Percentiles rank a stretch among this genome's conserved stretches.
Evolutionary conservation across 345 rosid genomes (phyloP).

Genomic region (Litchi chinensis): DNA sequence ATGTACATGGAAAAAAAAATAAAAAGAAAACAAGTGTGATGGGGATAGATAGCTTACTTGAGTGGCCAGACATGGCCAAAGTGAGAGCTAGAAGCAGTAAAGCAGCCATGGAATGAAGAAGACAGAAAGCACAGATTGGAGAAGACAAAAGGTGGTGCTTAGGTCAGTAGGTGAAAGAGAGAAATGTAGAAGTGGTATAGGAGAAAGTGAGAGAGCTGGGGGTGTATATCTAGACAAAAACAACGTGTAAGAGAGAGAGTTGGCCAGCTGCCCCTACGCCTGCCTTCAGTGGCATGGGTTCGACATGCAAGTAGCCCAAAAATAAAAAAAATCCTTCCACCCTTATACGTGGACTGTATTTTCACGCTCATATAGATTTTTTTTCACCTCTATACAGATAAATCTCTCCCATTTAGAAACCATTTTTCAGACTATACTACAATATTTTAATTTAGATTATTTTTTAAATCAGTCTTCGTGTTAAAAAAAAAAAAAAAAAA

Average conservation of each 20-base stretch:
- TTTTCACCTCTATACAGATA: too few species aligned
- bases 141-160: not conserved
- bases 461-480: too few species aligned
- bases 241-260: not conserved
- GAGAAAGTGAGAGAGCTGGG: not conserved
- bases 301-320: too few species aligned
- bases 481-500: too few species aligned
- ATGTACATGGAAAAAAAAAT: not conserved
- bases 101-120: slow-evolving; percentile 40
- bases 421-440: too few species aligned
- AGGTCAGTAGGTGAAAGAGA: not conserved
- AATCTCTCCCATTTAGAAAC: too few species aligned
- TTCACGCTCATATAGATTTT: too few species aligned
- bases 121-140: not conserved
- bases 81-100: slow-evolving; percentile 45
- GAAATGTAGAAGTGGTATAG: slow-evolving; percentile 13
- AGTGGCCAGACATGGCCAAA: slow-evolving; percentile 48
- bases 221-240: not conserved
- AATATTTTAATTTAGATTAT: too few species aligned
- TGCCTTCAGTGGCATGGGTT: too few species aligned
- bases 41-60: slow-evolving; percentile 39
- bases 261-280: too few species aligned
- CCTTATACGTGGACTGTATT: too few species aligned
- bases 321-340: too few species aligned
- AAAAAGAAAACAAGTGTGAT: not conserved